Conservation (phyloP, 2,329 filamentous ascomycete species). For the Coniosporium tulheliwenetii region DNA sequence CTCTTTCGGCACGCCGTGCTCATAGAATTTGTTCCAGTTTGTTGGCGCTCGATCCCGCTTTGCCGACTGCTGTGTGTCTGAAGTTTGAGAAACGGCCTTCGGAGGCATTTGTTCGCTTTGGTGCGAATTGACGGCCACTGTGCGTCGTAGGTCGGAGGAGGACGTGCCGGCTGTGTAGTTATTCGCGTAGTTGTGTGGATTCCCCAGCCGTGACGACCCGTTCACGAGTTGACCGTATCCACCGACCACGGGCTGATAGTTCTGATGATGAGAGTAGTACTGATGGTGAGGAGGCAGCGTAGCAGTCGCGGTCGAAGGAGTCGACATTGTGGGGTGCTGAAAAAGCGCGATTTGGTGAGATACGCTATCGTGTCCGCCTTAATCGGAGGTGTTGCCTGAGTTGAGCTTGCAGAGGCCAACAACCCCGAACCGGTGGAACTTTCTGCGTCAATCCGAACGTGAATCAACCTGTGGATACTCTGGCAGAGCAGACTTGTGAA, state of each 20-base stretch:
- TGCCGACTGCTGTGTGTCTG: not conserved
- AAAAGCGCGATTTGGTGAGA: not conserved
- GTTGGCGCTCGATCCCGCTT: slow-evolving; percentile 13
- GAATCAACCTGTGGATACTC: too few species aligned
- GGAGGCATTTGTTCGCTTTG: not conserved
- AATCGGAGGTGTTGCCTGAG: too few species aligned
- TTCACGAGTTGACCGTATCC: slow-evolving; percentile 15
- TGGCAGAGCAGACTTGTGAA: too few species aligned
- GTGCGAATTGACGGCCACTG: slow-evolving; percentile 14
- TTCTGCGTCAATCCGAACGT: too few species aligned
- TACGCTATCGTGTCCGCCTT: not conserved
- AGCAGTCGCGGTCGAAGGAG: slow-evolving; percentile 26
- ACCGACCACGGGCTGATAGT: slow-evolving; percentile 14
- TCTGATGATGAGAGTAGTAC: slow-evolving; percentile 23
- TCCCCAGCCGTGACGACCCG: slow-evolving; percentile 9
- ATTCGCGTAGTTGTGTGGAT: slow-evolving; percentile 18
- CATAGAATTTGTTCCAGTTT: slow-evolving; percentile 27
- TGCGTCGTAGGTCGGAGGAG: slow-evolving; percentile 19
- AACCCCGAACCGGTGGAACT: too few species aligned
- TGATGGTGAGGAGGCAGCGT: slow-evolving; percentile 20
- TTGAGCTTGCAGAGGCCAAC: too few species aligned
- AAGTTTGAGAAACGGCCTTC: not conserved
- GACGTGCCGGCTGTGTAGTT: slow-evolving; percentile 18
- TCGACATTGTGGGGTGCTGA: slow-evolving; percentile 18
- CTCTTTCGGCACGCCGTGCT: slow-evolving; percentile 29